phyloP scores from a whole-genome alignment of 306 rosid genomes.

The Corylus americana region DNA sequence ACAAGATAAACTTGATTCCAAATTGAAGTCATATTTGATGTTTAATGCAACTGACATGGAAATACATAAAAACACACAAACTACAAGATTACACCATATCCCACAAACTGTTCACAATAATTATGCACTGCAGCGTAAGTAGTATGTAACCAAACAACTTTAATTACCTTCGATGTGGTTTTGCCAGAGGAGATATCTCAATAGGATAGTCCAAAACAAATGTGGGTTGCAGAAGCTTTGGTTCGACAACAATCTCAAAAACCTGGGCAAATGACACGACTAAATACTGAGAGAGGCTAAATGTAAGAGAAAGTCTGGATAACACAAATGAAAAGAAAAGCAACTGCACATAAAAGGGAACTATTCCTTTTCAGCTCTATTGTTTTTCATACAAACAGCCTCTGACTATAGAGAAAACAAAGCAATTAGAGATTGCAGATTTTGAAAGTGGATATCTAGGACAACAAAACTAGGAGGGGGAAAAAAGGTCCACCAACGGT shows the following conservation, averaged over 20 bases:
- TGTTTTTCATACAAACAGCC: slow-evolving; percentile 10
- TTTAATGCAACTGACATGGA: not conserved
- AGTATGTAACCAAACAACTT: slow-evolving; percentile 18
- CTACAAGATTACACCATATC: not conserved
- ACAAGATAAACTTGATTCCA: not conserved
- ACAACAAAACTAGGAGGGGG: not conserved
- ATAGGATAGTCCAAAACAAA: slow-evolving; percentile 96
- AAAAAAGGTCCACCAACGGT: not conserved
- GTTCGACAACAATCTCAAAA: slow-evolving; percentile 84
- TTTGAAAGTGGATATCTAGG: not conserved
- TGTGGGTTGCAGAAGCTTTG: slow-evolving; percentile 93
- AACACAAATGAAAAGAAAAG: slow-evolving; percentile 19
- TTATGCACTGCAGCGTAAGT: slow-evolving; percentile 11
- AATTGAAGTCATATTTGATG: not conserved
- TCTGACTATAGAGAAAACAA: slow-evolving; percentile 1
- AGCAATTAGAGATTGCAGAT: not conserved
- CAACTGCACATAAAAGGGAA: not conserved
- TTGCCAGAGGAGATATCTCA: slow-evolving; percentile 96
- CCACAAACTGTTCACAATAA: not conserved
- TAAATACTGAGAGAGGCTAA: slow-evolving; percentile 23
- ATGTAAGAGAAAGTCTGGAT: slow-evolving; percentile 23
- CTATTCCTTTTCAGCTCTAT: slow-evolving; percentile 3
- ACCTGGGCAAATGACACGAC: slow-evolving; percentile 49
- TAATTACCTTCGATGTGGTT: slow-evolving; percentile 89
- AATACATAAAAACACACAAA: not conserved